Percentiles rank a stretch among this genome's conserved stretches.
phyloP scores from a whole-genome alignment of 2,329 filamentous ascomycete genomes.

The Cercospora janseana region DNA sequence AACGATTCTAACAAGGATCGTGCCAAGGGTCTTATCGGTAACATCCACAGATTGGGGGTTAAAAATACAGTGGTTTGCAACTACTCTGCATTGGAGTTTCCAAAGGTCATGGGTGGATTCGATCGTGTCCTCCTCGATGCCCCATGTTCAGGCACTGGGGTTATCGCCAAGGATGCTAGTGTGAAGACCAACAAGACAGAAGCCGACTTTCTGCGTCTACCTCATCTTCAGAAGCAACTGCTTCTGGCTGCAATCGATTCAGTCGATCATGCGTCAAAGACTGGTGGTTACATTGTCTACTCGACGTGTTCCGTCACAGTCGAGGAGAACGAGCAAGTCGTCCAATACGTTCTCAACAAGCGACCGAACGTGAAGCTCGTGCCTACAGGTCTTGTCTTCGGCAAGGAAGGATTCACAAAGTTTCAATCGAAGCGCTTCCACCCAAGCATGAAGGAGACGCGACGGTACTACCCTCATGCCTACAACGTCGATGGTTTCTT shows the following conservation, averaged over 20 bases:
- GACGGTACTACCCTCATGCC: slow-evolving; percentile 84
- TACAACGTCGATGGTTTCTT: slow-evolving; percentile 99
- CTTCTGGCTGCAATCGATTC: slow-evolving; percentile 92
- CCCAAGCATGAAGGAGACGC: slow-evolving; percentile 74
- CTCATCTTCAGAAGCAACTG: slow-evolving; percentile 92
- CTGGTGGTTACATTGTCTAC: slow-evolving; percentile 92
- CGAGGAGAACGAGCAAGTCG: slow-evolving; percentile 90
- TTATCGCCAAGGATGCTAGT: slow-evolving; percentile 93
- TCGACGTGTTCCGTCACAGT: slow-evolving; percentile 94
- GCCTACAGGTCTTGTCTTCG: slow-evolving; percentile 84
- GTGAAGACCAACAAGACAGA: slow-evolving; percentile 99
- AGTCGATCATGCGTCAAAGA: slow-evolving; percentile 85
- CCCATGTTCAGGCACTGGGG: slow-evolving; percentile 92
- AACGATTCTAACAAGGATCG: slow-evolving; percentile 94
- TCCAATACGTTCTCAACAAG: slow-evolving; percentile 87
- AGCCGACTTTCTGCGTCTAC: slow-evolving; percentile 87
- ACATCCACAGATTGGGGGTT: slow-evolving; percentile 90
- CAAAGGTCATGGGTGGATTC: slow-evolving; percentile 90
- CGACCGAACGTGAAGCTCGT: slow-evolving; percentile 92
- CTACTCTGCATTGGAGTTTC: slow-evolving; percentile 92
- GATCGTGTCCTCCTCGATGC: slow-evolving; percentile 92
- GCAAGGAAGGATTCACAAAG: slow-evolving; percentile 85
- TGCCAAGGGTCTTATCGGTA: slow-evolving; percentile 95
- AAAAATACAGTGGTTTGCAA: slow-evolving; percentile 95
- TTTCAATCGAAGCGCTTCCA: slow-evolving; percentile 93